Evolutionary conservation across 2,329 filamentous ascomycete genomes (phyloP).

Genomic region (Scortechinia acanthostroma): DNA sequence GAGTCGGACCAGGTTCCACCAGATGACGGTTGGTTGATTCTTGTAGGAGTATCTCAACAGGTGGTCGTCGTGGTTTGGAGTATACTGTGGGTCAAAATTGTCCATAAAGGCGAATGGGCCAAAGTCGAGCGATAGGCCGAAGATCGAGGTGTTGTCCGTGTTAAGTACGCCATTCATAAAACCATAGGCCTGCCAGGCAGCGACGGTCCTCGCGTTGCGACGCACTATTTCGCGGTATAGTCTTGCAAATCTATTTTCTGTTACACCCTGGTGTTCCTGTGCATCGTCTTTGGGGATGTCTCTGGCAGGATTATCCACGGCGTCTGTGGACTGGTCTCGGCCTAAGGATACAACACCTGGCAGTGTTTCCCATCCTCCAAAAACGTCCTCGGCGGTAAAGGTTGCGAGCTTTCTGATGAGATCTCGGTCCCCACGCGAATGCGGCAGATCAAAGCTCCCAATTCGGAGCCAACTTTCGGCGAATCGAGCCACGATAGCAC

Average conservation of each 20-base stretch:
- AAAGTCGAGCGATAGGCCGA: constrained; percentile 84
- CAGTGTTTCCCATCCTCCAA: constrained; percentile 79
- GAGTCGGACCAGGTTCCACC: constrained; percentile 94
- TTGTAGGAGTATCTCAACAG: constrained; percentile 82
- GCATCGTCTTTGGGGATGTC: constrained; percentile 47
- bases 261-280: constrained; percentile 59
- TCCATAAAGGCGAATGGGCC: constrained; percentile 97
- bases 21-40: constrained; percentile 91
- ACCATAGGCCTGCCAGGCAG: constrained; percentile 94
- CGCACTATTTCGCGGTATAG: constrained; percentile 82
- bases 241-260: constrained; percentile 80
- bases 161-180: constrained; percentile 99
- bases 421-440: constrained; percentile 71
- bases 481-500: constrained; percentile 86
- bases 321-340: constrained; percentile 37
- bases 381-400: constrained; percentile 82
- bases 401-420: constrained; percentile 70
- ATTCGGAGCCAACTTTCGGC: constrained; percentile 86
- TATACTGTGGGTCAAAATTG: constrained; percentile 89
- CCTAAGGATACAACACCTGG: constrained; percentile 42
- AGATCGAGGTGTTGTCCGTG: constrained; percentile 92
- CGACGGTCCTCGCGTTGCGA: constrained; percentile 80
- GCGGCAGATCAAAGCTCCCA: constrained; percentile 91
- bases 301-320: constrained; percentile 28
- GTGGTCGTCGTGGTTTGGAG: constrained; percentile 91